Evolutionary conservation across 2,329 filamentous ascomycete species (phyloP), one percentile per base, ranked within the genome.

Genomic region (Ophiostoma montium): DNA sequence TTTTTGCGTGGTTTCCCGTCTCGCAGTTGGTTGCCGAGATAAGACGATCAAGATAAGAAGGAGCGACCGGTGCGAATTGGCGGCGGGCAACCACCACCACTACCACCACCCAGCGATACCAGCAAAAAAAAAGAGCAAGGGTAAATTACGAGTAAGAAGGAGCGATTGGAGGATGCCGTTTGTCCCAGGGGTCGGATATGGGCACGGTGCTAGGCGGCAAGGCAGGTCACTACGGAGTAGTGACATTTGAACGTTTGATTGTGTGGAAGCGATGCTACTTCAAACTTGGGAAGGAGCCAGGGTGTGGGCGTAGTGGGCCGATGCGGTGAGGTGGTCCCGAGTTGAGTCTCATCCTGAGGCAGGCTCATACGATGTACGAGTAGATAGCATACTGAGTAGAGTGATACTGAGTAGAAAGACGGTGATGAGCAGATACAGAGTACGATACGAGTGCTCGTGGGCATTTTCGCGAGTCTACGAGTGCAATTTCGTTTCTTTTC

Each of bases 271-370:
- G 47, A 44, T 15, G 32, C n/a, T 21, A 42, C 39, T 18, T 30
- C 10, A 11, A 21, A n/a, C 21, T 30, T 15, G 38, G 21, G 39
- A 42, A 42, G 15, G 39, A 42, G 21, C 23, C 32, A 18, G 21
- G 44, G 49, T 31, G 45, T 47, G 44, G 18, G 23, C 13, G 36
- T 50, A 50, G 44, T 47, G 44, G n/a, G 21, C 43, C 12, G 15
- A 32, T 41, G 18, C 35, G 42, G 48, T 39, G 35, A 50, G 16
- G 43, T 27, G 5, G 23, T 4, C 4, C 4, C 4, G 23, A 4
- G 5, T 27, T 8, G 23, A 27, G 23, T 27, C 23, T 27, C 23
- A 27, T 27, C 23, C 8, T n/a, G n/a, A n/a, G n/a, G n/a, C n/a
- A n/a, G n/a, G n/a, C n/a, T n/a, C n/a, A n/a, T n/a, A n/a, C n/a